A percentile compares a stretch with the other conserved stretches of the same genome.
These are phyloP conservation scores for Baudoinia panamericana DNA, from an alignment of 495 filamentous ascomycete species.

Conservation along the genomic window DNA sequence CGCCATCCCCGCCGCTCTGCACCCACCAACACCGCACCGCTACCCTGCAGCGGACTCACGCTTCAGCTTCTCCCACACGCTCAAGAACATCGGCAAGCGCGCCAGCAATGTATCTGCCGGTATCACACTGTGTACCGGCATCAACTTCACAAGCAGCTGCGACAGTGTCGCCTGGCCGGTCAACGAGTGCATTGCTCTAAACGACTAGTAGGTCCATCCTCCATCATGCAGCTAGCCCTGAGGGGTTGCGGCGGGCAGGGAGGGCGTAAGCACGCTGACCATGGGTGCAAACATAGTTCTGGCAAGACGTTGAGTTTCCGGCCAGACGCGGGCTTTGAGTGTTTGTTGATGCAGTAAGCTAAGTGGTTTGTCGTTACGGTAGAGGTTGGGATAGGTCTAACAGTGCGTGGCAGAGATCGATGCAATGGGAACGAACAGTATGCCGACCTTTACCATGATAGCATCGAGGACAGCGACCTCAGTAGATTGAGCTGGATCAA, in stretches of 20 bases:
- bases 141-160: conserved; percentile 1
- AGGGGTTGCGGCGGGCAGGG: too few species aligned
- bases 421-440: conserved; percentile 8
- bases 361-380: neutral
- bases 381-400: neutral
- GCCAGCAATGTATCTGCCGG: neutral
- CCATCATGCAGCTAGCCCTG: too few species aligned
- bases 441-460: conserved; percentile 5
- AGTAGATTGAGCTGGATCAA: neutral
- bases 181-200: conserved; percentile 7
- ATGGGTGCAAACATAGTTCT: neutral
- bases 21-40: neutral
- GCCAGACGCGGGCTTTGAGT: conserved; percentile 4
- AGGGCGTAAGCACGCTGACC: neutral
- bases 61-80: neutral
- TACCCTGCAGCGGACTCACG: neutral
- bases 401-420: conserved; percentile 4
- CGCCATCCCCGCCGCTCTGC: neutral
- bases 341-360: conserved; percentile 14
- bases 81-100: conserved; percentile 1
- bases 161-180: conserved; percentile 3
- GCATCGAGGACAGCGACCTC: neutral
- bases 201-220: conserved; percentile 1
- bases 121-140: conserved; percentile 5
- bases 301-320: conserved; percentile 1